Conservation (phyloP, 2,329 filamentous ascomycete genomes). For the Aureobasidium sp. region DNA sequence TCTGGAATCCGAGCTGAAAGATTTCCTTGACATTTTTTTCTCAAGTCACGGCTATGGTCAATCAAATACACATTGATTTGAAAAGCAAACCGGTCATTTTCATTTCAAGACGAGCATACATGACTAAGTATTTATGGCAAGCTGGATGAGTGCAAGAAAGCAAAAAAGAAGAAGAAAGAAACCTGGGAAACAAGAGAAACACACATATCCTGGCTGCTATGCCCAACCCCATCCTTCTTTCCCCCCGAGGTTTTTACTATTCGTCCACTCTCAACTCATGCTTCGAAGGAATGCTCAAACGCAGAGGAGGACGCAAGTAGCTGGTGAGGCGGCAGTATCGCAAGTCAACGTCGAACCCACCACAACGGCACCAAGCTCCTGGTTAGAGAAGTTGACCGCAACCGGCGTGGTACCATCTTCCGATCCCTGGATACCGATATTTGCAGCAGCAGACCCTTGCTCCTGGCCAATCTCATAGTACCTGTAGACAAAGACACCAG, state of each 20-base stretch:
- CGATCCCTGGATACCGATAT: conserved; percentile 14
- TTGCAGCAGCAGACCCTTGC: conserved; percentile 11
- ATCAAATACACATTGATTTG: no score
- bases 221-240: neutral
- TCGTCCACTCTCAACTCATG: neutral
- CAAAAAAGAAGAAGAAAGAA: neutral
- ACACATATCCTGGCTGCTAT: neutral
- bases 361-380: conserved; percentile 14
- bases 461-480: conserved; percentile 22
- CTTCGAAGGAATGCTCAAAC: neutral
- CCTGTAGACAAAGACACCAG: conserved; percentile 23
- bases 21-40: no score
- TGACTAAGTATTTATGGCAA: conserved; percentile 1
- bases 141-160: neutral
- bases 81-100: no score
- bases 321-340: conserved; percentile 15
- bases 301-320: neutral
- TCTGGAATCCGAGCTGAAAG: no score
- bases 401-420: conserved; percentile 16
- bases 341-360: conserved; percentile 21
- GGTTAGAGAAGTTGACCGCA: conserved; percentile 19
- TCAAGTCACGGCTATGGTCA: no score
- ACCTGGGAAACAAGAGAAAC: neutral
- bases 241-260: neutral
- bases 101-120: neutral